These are phyloP conservation scores for Niveomyces coronatus DNA, from an alignment of 2,329 filamentous ascomycete genomes.

Conservation along the genomic window DNA sequence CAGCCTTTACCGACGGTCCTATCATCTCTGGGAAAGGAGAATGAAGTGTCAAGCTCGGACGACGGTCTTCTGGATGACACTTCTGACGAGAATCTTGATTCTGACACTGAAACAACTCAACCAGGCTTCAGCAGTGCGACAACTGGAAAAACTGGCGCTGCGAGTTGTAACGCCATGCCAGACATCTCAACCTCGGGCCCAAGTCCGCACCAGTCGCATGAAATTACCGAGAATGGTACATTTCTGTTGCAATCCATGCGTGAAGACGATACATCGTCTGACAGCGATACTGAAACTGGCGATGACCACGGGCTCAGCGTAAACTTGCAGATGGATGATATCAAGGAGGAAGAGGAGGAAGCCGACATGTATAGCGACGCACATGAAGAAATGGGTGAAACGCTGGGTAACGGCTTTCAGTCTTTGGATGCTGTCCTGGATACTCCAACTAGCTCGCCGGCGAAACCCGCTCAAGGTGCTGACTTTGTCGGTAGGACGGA, in stretches of 20 bases:
- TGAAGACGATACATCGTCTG: conserved; percentile 19
- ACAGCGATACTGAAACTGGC: conserved; percentile 6
- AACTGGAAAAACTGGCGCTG: background rate
- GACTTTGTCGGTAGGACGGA: background rate
- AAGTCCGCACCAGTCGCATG: conserved; percentile 25
- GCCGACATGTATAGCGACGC: conserved; percentile 61
- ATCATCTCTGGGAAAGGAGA: conserved; percentile 56
- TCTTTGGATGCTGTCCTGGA: conserved; percentile 65
- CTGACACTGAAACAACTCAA: conserved; percentile 4
- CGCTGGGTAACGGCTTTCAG: conserved; percentile 56
- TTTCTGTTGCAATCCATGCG: conserved; percentile 49
- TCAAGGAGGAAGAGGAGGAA: conserved; percentile 36
- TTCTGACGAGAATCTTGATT: conserved; percentile 8
- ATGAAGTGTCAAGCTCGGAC: conserved; percentile 36
- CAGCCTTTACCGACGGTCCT: conserved; percentile 61
- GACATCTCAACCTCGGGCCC: conserved; percentile 35
- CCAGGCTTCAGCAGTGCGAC: conserved; percentile 6
- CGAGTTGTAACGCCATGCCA: conserved; percentile 22
- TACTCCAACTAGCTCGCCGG: conserved; percentile 33
- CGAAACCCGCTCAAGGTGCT: background rate
- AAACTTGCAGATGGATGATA: conserved; percentile 22
- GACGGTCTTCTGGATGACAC: conserved; percentile 16
- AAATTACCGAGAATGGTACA: no score
- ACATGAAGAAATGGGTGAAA: conserved; percentile 59
- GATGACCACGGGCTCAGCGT: conserved; percentile 1